Conservation (phyloP, 139 green algal species). For the Coccomyxa sp. region DNA sequence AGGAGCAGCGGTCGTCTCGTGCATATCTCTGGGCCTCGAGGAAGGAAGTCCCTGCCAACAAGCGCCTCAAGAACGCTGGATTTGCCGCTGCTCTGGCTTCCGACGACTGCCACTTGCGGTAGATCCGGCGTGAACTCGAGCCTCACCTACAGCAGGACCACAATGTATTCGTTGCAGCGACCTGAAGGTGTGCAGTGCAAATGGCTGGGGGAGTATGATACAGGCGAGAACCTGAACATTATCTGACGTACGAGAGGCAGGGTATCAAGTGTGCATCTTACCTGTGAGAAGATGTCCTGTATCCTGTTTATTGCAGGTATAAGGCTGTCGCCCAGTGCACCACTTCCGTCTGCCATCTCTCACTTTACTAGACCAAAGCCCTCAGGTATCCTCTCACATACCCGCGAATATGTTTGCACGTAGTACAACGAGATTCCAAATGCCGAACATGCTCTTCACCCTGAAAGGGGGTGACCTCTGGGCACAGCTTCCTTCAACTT, state of each 20-base stretch:
- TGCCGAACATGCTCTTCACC: no score
- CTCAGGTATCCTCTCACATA: no score
- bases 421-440: no score
- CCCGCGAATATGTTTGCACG: no score
- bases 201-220: no score
- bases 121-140: conserved; percentile 80
- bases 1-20: conserved; percentile 89
- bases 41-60: conserved; percentile 93
- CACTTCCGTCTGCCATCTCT: no score
- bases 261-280: conserved; percentile 24
- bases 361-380: no score
- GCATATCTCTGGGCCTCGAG: conserved; percentile 88
- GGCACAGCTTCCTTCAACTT: no score
- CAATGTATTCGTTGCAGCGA: no score
- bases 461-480: no score
- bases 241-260: not conserved
- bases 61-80: conserved; percentile 91
- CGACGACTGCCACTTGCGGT: conserved; percentile 92
- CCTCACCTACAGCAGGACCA: conserved; percentile 51
- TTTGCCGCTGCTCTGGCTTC: conserved; percentile 94
- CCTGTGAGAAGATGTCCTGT: conserved; percentile 91
- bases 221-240: not conserved
- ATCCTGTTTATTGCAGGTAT: conserved; percentile 90
- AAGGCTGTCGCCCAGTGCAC: conserved; percentile 75
- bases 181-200: no score